phyloP scores from a whole-genome alignment of 2,329 filamentous ascomycete genomes.

The Arthrobotrys conoides region DNA sequence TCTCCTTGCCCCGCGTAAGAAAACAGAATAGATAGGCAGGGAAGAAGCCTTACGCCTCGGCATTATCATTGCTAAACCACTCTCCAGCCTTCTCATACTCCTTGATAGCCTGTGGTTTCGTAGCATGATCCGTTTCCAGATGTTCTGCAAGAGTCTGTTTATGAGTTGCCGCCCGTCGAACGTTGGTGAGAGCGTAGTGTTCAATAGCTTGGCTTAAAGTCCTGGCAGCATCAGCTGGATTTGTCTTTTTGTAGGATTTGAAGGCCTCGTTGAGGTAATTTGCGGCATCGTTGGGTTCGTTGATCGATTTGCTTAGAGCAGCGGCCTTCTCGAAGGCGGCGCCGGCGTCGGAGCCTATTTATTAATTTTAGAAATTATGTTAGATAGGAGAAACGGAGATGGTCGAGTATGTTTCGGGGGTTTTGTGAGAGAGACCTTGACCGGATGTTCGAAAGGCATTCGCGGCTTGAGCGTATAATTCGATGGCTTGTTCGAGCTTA shows the following conservation, averaged over 20 bases:
- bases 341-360: slow-evolving; percentile 35
- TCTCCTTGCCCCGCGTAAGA: not conserved
- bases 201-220: slow-evolving; percentile 84
- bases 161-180: slow-evolving; percentile 88
- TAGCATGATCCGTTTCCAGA: slow-evolving; percentile 84
- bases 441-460: slow-evolving; percentile 93
- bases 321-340: slow-evolving; percentile 55
- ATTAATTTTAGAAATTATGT: not conserved
- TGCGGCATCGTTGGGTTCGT: slow-evolving; percentile 92
- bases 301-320: slow-evolving; percentile 70
- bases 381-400: not conserved
- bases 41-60: slow-evolving; percentile 76
- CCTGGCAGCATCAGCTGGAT: slow-evolving; percentile 81
- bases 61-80: slow-evolving; percentile 91
- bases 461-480: slow-evolving; percentile 87
- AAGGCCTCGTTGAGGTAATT: slow-evolving; percentile 91
- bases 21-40: not conserved
- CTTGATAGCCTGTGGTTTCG: slow-evolving; percentile 82
- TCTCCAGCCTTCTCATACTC: slow-evolving; percentile 87
- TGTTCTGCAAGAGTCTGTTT: slow-evolving; percentile 90
- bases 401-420: not conserved
- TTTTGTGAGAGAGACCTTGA: slow-evolving; percentile 73
- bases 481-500: slow-evolving; percentile 90
- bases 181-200: slow-evolving; percentile 90
- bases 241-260: slow-evolving; percentile 90